These are phyloP conservation scores for Trametes sanguinea DNA, from an alignment of 768 basidiomycete species.

Conservation along the genomic window DNA sequence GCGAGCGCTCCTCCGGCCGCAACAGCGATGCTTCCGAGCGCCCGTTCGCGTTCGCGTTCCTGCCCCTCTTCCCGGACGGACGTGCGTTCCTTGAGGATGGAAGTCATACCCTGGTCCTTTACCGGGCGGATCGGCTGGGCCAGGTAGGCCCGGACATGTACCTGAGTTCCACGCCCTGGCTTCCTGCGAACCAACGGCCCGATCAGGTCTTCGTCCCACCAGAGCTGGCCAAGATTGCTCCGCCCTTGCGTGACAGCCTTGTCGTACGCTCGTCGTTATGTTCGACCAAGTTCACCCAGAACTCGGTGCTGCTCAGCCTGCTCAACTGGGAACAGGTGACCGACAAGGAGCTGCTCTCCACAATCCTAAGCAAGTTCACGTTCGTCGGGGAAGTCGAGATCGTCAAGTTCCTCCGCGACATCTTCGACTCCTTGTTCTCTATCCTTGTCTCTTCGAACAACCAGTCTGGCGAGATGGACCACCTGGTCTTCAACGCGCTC, in stretches of 20 bases:
- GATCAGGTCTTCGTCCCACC: slow-evolving; percentile 61
- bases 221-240: slow-evolving; percentile 64
- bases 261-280: slow-evolving; percentile 87
- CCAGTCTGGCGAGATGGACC: slow-evolving; percentile 76
- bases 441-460: slow-evolving; percentile 80
- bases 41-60: slow-evolving; percentile 91
- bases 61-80: slow-evolving; percentile 79
- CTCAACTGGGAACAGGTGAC: slow-evolving; percentile 77
- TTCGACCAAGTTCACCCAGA: slow-evolving; percentile 91
- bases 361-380: slow-evolving; percentile 79
- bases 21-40: slow-evolving; percentile 54
- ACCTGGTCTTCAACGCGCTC: slow-evolving; percentile 86
- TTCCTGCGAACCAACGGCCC: slow-evolving; percentile 53
- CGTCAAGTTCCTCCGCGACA: slow-evolving; percentile 87
- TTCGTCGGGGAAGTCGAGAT: slow-evolving; percentile 96
- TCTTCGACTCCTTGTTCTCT: slow-evolving; percentile 91
- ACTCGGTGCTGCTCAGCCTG: slow-evolving; percentile 76
- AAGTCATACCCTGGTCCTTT: slow-evolving; percentile 80
- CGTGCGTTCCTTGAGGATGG: slow-evolving; percentile 88
- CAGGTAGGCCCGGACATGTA: slow-evolving; percentile 71
- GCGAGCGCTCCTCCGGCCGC: slow-evolving; percentile 46
- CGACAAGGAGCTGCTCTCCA: slow-evolving; percentile 65
- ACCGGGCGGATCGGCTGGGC: slow-evolving; percentile 72
- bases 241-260: slow-evolving; percentile 75
- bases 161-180: slow-evolving; percentile 65